Evolutionary conservation across 345 rosid genomes (phyloP), one percentile per base, ranked within the genome.

Genomic region (Eucalyptus fibrosa): DNA sequence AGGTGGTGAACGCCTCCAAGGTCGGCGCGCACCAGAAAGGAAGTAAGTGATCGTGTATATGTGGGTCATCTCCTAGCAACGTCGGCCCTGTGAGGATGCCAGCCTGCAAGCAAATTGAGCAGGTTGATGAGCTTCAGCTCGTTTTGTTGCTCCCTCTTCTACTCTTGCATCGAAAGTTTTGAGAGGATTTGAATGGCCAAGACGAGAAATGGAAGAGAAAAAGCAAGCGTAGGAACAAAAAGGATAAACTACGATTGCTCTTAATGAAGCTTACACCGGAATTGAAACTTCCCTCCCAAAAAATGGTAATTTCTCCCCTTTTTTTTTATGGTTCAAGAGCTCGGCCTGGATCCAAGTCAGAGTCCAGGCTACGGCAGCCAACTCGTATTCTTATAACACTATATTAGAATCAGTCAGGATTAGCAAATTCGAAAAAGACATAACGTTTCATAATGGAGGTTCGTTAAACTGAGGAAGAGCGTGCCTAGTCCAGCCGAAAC

Each of bases 1-100:
- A 88, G 89, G 92, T 93, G 19, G 94, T 93, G 53, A 93, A 90
- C 23, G 95, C 94, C 94, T 96, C 96, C 49, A 93, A 45, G 53
- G 91, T 80, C 90, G 89, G 37, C 42, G 86, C 67, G 82, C 92
- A 91, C 82, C 87, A 88, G 37, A 90, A 90, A 28, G 96, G 95
- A 55, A 93, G 88, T 14, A 94, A 1, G 4, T 7, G 1, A 1
- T 55, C 3, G 14, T 85, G 37, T 37, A 91, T 72, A 4, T 15
- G 11, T 0, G 5, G 0, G 3, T 0, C 3, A 10, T 21, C 18
- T 2, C 92, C 90, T 0, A 95, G 65, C 12, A 87, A 18, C 4
- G 87, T 90, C 80, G 95, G 96, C 65, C 97, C 95, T 60, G 92
- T 50, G 65, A 95, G 6, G 51, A 95, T 21, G 12, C 98, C 96